Base-by-base conservation (phyloP, 78 protist genomes). In the Dictyostelium capitatum region DNA sequence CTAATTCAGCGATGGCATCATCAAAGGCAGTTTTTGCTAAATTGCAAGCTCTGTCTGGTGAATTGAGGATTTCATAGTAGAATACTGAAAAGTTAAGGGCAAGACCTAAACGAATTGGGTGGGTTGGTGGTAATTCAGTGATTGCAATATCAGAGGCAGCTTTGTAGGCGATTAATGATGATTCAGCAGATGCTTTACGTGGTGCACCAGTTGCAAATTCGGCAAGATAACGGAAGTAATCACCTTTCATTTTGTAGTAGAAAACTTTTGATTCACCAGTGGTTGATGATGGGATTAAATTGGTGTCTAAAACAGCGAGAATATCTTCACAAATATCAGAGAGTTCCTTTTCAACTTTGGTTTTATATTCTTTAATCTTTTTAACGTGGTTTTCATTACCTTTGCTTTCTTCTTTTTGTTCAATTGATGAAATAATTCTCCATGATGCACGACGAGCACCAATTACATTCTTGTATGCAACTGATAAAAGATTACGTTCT, bases 41-140 rank as follows among this genome's bases (percentile, higher is more conserved):
- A 30, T 54, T 73, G 85, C 98, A 97, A 1, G 99, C 99, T 50
- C 83, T 67, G 23, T 97, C 98, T 59, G 98, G 99, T 23, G 95
- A 72, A 87, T 97, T 95, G 46, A 97, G 67, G 92, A 98, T 98
- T 96, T 99, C 99, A 90, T 97, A 99, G 97, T 97, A 98, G 97
- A 98, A 99, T 65, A 99, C 99, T 19, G 99, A 97, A 97, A 98
- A 98, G 98, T 99, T 99, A 82, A 99, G 98, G 79, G 99, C 99
- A 2, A 98, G 97, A 74, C 99, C 99, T 9, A 99, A 96, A 51
- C 99, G 99, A 95, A 97, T 97, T 53, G 99, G 99, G 97, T 98
- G 95, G 19, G 99, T 99, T 43, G 99, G 98, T 32, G 98, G 93
- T 46, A 98, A 94, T 75, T 97, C 97, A 8, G 65, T 43, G 47